These are phyloP conservation scores for Porcisia hertigi DNA, from an alignment of 208 protist genomes.

Conservation along the genomic window DNA sequence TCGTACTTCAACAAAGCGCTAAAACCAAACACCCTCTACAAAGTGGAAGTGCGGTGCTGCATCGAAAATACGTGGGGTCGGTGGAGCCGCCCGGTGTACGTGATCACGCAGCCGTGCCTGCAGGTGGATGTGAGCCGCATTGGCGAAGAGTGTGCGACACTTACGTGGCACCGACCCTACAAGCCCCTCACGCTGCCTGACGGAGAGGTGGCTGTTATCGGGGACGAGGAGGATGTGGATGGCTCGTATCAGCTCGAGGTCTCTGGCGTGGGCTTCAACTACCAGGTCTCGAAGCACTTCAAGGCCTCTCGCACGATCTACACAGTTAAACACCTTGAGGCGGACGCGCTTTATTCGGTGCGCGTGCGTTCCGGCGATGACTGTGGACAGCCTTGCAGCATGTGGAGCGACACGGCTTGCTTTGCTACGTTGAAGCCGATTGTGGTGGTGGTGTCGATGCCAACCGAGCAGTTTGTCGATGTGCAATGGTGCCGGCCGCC, in stretches of 20 bases:
- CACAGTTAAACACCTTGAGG: constrained; percentile 73
- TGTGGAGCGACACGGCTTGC: constrained; percentile 71
- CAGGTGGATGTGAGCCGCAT: constrained; percentile 63
- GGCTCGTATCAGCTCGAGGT: constrained; percentile 85
- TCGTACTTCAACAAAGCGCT: constrained; percentile 60
- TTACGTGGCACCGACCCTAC: constrained; percentile 72
- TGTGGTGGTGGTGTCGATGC: constrained; percentile 39
- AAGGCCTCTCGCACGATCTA: constrained; percentile 72
- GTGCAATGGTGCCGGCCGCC: constrained; percentile 74
- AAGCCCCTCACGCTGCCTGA: constrained; percentile 59
- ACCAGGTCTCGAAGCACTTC: constrained; percentile 74
- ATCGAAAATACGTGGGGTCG: constrained; percentile 85
- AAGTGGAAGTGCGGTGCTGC: constrained; percentile 79
- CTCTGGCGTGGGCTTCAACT: constrained; percentile 58
- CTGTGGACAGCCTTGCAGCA: constrained; percentile 50
- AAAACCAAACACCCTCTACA: constrained; percentile 77
- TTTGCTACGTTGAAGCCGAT: constrained; percentile 89
- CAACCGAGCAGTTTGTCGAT: constrained; percentile 78
- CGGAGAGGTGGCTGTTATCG: constrained; percentile 51
- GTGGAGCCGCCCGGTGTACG: constrained; percentile 77
- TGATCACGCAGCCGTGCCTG: constrained; percentile 84
- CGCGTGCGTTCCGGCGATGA: constrained; percentile 69
- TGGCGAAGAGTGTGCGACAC: constrained; percentile 77
- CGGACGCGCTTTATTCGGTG: constrained; percentile 78
- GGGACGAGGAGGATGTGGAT: constrained; percentile 45